These are phyloP conservation scores for Wickerhamomyces ciferrii DNA, from an alignment of 805 yeast species.

Conservation along the genomic window DNA sequence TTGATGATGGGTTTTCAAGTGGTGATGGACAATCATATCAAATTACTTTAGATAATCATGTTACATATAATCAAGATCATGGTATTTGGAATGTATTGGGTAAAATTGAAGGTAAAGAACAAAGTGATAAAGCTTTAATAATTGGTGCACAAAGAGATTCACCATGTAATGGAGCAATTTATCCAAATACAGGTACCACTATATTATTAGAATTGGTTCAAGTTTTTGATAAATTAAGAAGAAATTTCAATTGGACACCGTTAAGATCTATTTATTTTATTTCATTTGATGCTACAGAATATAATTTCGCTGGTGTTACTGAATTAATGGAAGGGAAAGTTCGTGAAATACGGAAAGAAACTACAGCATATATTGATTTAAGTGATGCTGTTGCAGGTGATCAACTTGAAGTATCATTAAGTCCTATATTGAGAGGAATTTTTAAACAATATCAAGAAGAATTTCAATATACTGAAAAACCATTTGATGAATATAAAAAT, in stretches of 20 bases:
- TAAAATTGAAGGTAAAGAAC: constrained; percentile 75
- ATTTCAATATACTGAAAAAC: constrained; percentile 21
- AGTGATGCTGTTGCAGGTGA: constrained; percentile 56
- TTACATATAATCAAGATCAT: constrained; percentile 38
- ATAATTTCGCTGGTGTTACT: constrained; percentile 80
- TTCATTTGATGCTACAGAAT: constrained; percentile 79
- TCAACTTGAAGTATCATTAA: constrained; percentile 48
- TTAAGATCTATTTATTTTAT: constrained; percentile 75
- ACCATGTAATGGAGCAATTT: constrained; percentile 65
- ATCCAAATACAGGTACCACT: constrained; percentile 72
- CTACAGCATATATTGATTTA: constrained; percentile 69
- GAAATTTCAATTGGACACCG: constrained; percentile 74
- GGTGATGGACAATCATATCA: constrained; percentile 19
- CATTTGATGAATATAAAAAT: constrained; percentile 47
- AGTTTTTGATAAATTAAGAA: constrained; percentile 57
- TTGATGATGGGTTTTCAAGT: constrained; percentile 10
- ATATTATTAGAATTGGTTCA: constrained; percentile 67
- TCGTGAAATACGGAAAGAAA: constrained; percentile 51
- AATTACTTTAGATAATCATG: constrained; percentile 16
- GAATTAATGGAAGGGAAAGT: constrained; percentile 62
- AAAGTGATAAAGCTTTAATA: constrained; percentile 62
- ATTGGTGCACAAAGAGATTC: constrained; percentile 85
- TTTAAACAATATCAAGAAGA: constrained; percentile 30
- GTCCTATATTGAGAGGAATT: constrained; percentile 56
- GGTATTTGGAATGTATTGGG: constrained; percentile 77